Percentiles rank a stretch among this genome's conserved stretches.
Evolutionary conservation across 2,329 filamentous ascomycete genomes (phyloP).

Genomic region (Monascus ruber): DNA sequence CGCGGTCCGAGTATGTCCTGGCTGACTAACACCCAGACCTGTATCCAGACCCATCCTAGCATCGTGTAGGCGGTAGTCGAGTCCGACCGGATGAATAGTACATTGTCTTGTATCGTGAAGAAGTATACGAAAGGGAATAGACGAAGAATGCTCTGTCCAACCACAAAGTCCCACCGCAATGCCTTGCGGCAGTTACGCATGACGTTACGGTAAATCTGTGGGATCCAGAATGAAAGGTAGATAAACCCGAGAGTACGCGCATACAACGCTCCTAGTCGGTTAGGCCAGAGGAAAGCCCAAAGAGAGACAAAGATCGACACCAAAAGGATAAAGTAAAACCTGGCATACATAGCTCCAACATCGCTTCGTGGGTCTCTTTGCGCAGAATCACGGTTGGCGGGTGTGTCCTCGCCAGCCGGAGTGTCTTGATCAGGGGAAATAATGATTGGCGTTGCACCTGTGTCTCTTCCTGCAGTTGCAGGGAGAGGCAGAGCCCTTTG

Average conservation of each 20-base stretch:
- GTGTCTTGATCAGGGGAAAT: constrained; percentile 49
- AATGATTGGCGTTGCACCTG: constrained; percentile 45
- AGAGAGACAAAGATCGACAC: constrained; percentile 47
- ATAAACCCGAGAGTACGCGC: constrained; percentile 53
- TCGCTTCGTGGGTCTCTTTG: constrained; percentile 32
- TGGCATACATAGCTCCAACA: constrained; percentile 48
- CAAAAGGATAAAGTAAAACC: constrained; percentile 51
- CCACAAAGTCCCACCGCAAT: constrained; percentile 79
- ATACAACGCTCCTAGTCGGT: constrained; percentile 42
- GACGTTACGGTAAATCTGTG: constrained; percentile 83
- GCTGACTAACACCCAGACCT: constrained; percentile 63
- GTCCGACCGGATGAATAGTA: constrained; percentile 66
- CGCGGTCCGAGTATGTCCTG: constrained; percentile 81
- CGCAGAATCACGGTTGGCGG: constrained; percentile 20
- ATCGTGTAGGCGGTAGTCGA: constrained; percentile 52
- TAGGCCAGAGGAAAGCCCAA: constrained; percentile 47
- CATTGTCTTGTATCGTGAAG: constrained; percentile 64
- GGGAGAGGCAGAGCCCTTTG: constrained; percentile 38
- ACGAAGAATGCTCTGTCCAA: constrained; percentile 70
- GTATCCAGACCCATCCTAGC: constrained; percentile 73
- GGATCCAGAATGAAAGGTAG: constrained; percentile 85
- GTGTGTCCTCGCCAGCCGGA: constrained; percentile 21
- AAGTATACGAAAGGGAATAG: constrained; percentile 77
- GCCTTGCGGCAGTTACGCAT: constrained; percentile 85
- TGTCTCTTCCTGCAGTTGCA: constrained; percentile 36